These are phyloP conservation scores for Chaetomiaceae sp. DNA, from an alignment of 2,329 filamentous ascomycete species.

Conservation along the genomic window DNA sequence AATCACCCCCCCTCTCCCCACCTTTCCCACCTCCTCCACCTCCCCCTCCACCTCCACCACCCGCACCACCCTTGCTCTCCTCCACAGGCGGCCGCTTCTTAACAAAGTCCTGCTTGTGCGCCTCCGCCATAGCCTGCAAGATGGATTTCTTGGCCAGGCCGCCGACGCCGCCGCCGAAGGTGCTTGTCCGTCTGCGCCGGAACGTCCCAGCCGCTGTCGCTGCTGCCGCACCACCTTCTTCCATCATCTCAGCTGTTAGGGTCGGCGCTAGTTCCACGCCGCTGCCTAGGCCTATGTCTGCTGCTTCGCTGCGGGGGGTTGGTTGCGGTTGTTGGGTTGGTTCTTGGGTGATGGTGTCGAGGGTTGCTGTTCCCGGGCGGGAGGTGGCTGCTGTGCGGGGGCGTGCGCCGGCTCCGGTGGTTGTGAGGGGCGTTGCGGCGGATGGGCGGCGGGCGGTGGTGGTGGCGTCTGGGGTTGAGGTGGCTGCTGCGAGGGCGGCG, in stretches of 20 bases:
- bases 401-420: no score
- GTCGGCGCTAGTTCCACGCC: not conserved
- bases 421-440: not conserved
- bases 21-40: conserved; percentile 16
- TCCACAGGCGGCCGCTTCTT: conserved; percentile 53
- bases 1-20: conserved; percentile 1
- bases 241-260: no score
- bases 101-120: conserved; percentile 89
- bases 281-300: conserved; percentile 15
- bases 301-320: not conserved
- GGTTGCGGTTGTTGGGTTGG: not conserved
- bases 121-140: conserved; percentile 67
- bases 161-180: no score
- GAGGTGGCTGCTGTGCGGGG: not conserved
- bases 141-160: conserved; percentile 40
- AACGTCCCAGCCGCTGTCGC: conserved; percentile 25
- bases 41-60: conserved; percentile 9
- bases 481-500: not conserved
- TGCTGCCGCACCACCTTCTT: no score
- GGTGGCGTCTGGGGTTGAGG: not conserved
- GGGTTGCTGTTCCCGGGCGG: not conserved
- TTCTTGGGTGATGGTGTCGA: not conserved
- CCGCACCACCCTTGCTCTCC: conserved; percentile 13
- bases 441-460: not conserved
- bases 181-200: conserved; percentile 29